These are phyloP conservation scores for Russula dissimulans DNA, from an alignment of 768 basidiomycete species.

Conservation along the genomic window DNA sequence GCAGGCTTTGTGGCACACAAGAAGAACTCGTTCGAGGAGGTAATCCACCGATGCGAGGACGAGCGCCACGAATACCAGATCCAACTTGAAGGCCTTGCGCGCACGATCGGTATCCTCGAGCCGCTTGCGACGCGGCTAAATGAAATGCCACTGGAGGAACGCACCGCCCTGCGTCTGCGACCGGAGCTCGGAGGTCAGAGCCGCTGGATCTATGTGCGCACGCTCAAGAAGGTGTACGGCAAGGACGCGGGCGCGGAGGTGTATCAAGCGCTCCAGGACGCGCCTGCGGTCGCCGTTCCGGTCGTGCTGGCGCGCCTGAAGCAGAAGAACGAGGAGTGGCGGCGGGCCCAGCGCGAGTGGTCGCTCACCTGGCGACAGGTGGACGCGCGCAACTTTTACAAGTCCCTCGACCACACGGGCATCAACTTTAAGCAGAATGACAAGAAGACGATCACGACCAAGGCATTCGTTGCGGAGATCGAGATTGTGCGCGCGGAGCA, in stretches of 20 bases:
- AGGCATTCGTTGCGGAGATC: conserved; percentile 73
- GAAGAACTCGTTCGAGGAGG: conserved; percentile 95
- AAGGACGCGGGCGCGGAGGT: conserved; percentile 67
- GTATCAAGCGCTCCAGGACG: conserved; percentile 82
- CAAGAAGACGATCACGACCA: conserved; percentile 84
- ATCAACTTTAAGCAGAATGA: conserved; percentile 92
- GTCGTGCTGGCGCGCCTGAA: conserved; percentile 84
- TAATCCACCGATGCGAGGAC: conserved; percentile 93
- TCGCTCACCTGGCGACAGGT: conserved; percentile 95
- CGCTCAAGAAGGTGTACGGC: conserved; percentile 91
- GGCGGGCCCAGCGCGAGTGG: conserved; percentile 89
- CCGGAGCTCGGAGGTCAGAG: conserved; percentile 84
- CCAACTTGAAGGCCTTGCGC: conserved; percentile 80
- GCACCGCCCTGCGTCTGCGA: conserved; percentile 68
- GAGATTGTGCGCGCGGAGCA: conserved; percentile 51
- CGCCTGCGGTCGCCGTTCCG: conserved; percentile 82
- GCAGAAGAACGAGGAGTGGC: conserved; percentile 96
- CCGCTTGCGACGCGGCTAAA: conserved; percentile 78
- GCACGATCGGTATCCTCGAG: conserved; percentile 87
- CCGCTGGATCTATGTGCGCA: conserved; percentile 83
- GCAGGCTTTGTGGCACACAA: conserved; percentile 91
- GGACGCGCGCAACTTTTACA: conserved; percentile 97
- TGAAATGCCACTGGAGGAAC: conserved; percentile 84
- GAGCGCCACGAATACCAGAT: conserved; percentile 98
- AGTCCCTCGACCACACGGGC: conserved; percentile 92